Percentiles rank a stretch among this genome's conserved stretches.
phyloP scores from a whole-genome alignment of 2,329 filamentous ascomycete species.

The Lachnellula subtilissima region DNA sequence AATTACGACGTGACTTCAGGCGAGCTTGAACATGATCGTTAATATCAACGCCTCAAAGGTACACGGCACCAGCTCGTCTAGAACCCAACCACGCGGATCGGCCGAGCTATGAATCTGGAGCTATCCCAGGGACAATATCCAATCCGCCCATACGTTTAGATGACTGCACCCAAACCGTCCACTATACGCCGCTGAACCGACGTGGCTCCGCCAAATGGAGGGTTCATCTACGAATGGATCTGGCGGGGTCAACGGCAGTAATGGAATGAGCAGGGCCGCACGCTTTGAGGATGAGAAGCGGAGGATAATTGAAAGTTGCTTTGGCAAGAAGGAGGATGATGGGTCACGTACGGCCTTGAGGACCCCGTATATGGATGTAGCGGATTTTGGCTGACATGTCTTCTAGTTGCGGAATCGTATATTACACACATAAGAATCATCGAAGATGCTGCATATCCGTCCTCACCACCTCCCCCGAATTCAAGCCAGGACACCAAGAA shows the following conservation, averaged over 20 bases:
- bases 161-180: conserved; percentile 13
- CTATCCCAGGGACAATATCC: conserved; percentile 1
- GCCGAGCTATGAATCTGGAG: conserved; percentile 17
- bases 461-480: conserved; percentile 76
- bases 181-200: conserved; percentile 14
- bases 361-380: not conserved
- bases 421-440: conserved; percentile 93
- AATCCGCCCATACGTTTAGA: conserved; percentile 14
- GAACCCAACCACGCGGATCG: conserved; percentile 1
- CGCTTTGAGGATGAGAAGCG: conserved; percentile 95
- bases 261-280: conserved; percentile 53
- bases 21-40: not conserved
- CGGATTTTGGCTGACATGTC: conserved; percentile 19
- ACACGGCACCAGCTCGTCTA: not conserved
- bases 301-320: conserved; percentile 92
- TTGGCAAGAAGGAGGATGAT: conserved; percentile 81
- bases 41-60: not conserved
- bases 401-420: conserved; percentile 78
- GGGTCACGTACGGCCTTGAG: conserved; percentile 60
- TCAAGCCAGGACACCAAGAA: conserved; percentile 75
- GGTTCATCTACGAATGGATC: conserved; percentile 30
- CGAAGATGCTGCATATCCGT: conserved; percentile 80
- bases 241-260: conserved; percentile 28
- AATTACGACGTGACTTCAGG: not conserved
- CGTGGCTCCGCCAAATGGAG: conserved; percentile 33